These are phyloP conservation scores for Pochonia chlamydosporia DNA, from an alignment of 2,329 filamentous ascomycete genomes.

Conservation along the genomic window DNA sequence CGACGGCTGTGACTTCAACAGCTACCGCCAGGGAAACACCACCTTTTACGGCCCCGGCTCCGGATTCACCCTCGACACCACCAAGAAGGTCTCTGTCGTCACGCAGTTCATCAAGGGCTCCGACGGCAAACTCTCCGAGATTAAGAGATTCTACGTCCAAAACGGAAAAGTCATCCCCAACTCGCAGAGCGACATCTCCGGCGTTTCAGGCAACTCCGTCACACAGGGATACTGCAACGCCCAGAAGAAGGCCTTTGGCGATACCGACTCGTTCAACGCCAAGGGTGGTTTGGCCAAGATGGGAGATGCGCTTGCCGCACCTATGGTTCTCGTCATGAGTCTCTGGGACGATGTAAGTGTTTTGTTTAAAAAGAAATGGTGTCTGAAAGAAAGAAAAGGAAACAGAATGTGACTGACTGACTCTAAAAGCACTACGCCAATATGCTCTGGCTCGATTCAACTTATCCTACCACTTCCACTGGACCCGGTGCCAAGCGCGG, in stretches of 20 bases:
- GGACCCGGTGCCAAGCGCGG: constrained; percentile 47
- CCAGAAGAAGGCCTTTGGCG: constrained; percentile 53
- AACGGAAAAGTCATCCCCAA: constrained; percentile 53
- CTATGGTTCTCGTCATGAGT: constrained; percentile 45
- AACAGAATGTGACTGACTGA: background rate
- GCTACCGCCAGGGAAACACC: constrained; percentile 59
- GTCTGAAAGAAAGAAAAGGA: background rate
- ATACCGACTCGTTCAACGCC: constrained; percentile 44
- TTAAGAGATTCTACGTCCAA: constrained; percentile 62
- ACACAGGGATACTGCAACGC: constrained; percentile 51
- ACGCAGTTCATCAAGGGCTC: constrained; percentile 53
- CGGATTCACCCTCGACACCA: constrained; percentile 53
- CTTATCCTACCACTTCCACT: constrained; percentile 47
- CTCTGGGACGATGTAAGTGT: constrained; percentile 53
- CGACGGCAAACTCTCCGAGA: constrained; percentile 50
- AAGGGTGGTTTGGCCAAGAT: constrained; percentile 56
- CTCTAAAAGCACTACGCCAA: constrained; percentile 45
- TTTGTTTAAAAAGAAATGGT: background rate
- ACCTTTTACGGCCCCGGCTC: constrained; percentile 55
- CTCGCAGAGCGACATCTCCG: constrained; percentile 33
- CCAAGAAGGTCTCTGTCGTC: constrained; percentile 56
- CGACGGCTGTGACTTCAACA: constrained; percentile 66
- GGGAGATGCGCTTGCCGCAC: constrained; percentile 35
- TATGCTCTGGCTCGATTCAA: constrained; percentile 72
- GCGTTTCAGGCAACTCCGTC: constrained; percentile 41